Evolutionary conservation across 2,329 filamentous ascomycete species (phyloP), one percentile per base, ranked within the genome.

Genomic region (Teratosphaeria pseudoeucalypti): DNA sequence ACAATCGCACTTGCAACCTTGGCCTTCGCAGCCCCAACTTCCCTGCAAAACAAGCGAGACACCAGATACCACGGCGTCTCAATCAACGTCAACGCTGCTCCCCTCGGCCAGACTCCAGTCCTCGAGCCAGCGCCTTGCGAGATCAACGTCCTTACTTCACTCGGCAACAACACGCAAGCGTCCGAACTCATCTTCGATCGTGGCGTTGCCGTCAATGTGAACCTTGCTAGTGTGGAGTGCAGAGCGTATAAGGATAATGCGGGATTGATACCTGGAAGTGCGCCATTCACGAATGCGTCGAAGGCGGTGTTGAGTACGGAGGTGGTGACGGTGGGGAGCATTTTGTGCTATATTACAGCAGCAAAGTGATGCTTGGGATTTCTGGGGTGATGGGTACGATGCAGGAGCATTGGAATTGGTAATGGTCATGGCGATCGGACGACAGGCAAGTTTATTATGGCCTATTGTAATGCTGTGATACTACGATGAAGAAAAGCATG

Each of bases 231-330:
- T 14, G 58, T 66, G 56, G 64, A 66, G 54, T 65, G 64, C 49
- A 54, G 64, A 1, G 64, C 60, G 4, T 66, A 59, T 53, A 62
- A 61, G 49, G 63, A 66, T 34, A 58, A 32, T 14, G 59, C 52
- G 1, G 64, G 63, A 4, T 56, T 65, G 19, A 34, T 56, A 54
- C 58, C 61, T 27, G 55, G 52, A 3, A 56, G 58, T 54, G 49
- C 32, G 34, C 57, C 59, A 3, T 60, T 58, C 56, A 82, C 58
- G 39, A 55, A 55, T 23, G 34, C 29, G 23, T 29, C 16, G 11
- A 47, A 12, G n/a, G 57, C 53, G 26, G 19, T 27, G 57, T 32
- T 58, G 32, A 34, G 27, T 9, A 58, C 56, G 14, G 39, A 58
- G 52, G 23, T 27, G 47, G 56, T 58, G 43, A 16, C 14, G 16